Conservation (phyloP, 768 basidiomycete species). For the Neoboletus subvelutipes region DNA sequence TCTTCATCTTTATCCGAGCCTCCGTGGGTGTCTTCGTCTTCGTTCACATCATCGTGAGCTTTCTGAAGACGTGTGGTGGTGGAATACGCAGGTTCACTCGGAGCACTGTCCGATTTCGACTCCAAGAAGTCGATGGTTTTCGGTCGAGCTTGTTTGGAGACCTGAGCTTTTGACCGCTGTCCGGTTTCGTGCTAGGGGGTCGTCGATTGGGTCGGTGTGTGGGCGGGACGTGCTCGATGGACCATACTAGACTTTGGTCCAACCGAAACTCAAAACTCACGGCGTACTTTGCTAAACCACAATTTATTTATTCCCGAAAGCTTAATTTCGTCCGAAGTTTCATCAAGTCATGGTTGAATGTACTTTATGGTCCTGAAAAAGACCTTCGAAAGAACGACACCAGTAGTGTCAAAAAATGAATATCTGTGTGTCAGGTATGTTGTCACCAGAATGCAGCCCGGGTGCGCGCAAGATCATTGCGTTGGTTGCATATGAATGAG, state of each 20-base stretch:
- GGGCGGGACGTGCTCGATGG: constrained; percentile 3
- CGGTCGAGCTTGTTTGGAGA: constrained; percentile 8
- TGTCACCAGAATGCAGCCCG: background rate
- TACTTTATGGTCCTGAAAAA: background rate
- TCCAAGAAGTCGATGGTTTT: constrained; percentile 16
- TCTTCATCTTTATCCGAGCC: background rate
- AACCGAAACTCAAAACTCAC: background rate
- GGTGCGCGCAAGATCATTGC: too few relatives aligned
- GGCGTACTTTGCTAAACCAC: background rate
- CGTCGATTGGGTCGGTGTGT: background rate
- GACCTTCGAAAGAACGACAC: background rate
- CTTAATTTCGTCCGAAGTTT: background rate
- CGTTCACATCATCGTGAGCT: constrained; percentile 26
- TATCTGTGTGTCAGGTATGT: background rate
- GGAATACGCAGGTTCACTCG: background rate
- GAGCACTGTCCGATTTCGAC: constrained; percentile 1
- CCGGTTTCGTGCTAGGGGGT: background rate
- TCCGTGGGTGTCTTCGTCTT: constrained; percentile 30
- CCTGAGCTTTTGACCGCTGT: constrained; percentile 4
- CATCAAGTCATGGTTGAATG: background rate
- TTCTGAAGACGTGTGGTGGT: background rate
- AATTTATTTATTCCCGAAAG: background rate
- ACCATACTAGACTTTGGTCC: constrained; percentile 5
- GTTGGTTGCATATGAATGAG: background rate
- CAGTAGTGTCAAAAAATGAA: background rate